phyloP scores from a whole-genome alignment of 768 basidiomycete genomes.

The Leccinellum rugosiceps region DNA sequence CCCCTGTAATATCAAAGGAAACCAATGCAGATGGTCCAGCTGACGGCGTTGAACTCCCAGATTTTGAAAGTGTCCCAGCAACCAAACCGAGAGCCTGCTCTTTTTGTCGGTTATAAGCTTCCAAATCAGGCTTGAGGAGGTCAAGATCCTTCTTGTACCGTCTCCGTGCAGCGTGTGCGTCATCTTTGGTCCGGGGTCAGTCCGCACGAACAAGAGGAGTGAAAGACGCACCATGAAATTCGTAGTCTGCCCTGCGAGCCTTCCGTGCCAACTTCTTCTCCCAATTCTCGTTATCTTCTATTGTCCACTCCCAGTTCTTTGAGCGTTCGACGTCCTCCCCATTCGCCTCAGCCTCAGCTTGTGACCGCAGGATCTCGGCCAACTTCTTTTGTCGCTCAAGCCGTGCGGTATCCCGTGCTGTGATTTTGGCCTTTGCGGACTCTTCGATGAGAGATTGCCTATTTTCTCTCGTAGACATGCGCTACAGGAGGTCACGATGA shows the following conservation, averaged over 20 bases:
- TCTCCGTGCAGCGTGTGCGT: constrained; percentile 82
- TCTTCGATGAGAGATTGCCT: constrained; percentile 85
- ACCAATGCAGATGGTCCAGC: constrained; percentile 38
- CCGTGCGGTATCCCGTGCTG: constrained; percentile 75
- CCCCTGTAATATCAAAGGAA: constrained; percentile 50
- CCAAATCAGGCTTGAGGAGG: constrained; percentile 82
- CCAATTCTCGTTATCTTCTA: constrained; percentile 31
- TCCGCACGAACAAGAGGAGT: neutral
- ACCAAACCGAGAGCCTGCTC: constrained; percentile 75
- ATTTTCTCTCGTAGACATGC: constrained; percentile 76
- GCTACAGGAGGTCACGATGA: constrained; percentile 40
- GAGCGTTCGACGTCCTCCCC: constrained; percentile 94
- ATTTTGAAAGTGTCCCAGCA: constrained; percentile 58
- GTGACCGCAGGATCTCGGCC: constrained; percentile 79
- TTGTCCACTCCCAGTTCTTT: constrained; percentile 85
- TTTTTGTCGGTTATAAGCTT: constrained; percentile 85
- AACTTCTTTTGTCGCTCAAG: constrained; percentile 88
- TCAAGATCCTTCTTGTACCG: constrained; percentile 93
- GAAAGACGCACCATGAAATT: constrained; percentile 76
- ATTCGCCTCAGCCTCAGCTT: constrained; percentile 84
- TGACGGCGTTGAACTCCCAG: constrained; percentile 31
- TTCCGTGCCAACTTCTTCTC: constrained; percentile 67
- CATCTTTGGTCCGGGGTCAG: constrained; percentile 51
- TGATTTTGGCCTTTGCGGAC: constrained; percentile 70
- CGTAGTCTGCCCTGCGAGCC: constrained; percentile 79